Conservation (phyloP, 75 land plant genomes). For the Cupressus sempervirens region DNA sequence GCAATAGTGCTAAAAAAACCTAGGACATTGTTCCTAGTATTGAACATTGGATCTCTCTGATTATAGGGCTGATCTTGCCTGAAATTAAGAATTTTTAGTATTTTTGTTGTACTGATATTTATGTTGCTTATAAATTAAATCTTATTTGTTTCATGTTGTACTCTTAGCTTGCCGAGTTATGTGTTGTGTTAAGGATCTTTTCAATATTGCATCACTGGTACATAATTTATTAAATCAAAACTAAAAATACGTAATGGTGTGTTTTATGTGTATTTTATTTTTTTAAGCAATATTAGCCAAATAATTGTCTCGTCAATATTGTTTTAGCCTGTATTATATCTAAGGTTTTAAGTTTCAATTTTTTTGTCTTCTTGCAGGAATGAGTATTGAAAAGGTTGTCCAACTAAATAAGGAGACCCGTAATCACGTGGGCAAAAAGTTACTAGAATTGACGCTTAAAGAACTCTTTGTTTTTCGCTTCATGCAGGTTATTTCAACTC, state of each 20-base stretch:
- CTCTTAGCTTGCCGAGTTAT: not conserved
- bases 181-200: not conserved
- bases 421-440: constrained; percentile 67
- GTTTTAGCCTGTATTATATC: not conserved
- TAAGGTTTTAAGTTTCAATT: not conserved
- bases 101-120: not conserved
- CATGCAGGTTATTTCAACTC: constrained; percentile 74
- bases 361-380: constrained; percentile 38
- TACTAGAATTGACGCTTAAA: constrained; percentile 78
- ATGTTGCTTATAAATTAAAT: not conserved
- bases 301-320: not conserved
- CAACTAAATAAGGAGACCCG: constrained; percentile 61
- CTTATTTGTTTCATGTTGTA: not conserved
- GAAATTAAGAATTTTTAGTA: not conserved
- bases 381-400: constrained; percentile 82
- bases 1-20: no score
- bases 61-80: not conserved
- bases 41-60: not conserved
- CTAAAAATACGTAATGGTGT: not conserved
- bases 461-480: constrained; percentile 89
- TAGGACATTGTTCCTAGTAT: no score
- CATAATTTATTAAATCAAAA: not conserved
- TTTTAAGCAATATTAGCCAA: not conserved
- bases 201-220: not conserved
- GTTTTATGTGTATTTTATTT: not conserved